Base-by-base conservation (phyloP, 1,284 basidiomycete genomes). In the Cerioporus squamosus region DNA sequence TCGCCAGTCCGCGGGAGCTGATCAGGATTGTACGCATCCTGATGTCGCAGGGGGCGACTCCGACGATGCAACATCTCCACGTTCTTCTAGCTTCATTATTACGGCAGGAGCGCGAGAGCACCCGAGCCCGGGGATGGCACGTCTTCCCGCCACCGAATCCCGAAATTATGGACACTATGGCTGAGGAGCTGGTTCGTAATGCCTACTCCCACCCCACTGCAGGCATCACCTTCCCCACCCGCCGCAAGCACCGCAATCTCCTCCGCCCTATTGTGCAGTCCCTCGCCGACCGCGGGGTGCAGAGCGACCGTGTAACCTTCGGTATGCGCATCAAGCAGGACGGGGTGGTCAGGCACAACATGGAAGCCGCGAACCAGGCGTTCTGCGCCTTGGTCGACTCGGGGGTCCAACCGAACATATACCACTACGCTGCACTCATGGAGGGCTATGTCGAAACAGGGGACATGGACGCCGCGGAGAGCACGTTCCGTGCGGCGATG, bases 341-440 rank as follows among this genome's bases (percentile, higher is more conserved):
- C 58, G 83, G 79, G 5, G 75, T 84, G 15, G 70, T 81, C 48
- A 78, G 79, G 53, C 68, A 74, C 44, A 81, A 89, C 62, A 69
- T 85, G 58, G 75, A 77, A 24, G 70, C 78, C 15, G 85, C 87
- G 1, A 74, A 78, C 55, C 73, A 76, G 17, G 70, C 84, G 36
- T 87, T 90, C 64, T 75, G 80, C 39, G 68, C 75, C 10, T 81
- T 92, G 77, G 70, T 88, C 44, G 74, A 77, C 48, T 81, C 83
- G 54, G 90, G 91, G 20, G 77, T 92, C 56, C 81, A 82, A 53
- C 84, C 88, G 6, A 88, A 83, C 66, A 77, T 79, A 53, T 83
- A 90, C 68, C 90, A 93, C 70, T 89, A 84, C 65, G 76, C 78
- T 43, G 85, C 87, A 44, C 73, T 93, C 50, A 86, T 93, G 80